Percentiles rank a stretch among this genome's conserved stretches.
Evolutionary conservation across 495 filamentous ascomycete genomes (phyloP).

Genomic region (Xylaria curta): DNA sequence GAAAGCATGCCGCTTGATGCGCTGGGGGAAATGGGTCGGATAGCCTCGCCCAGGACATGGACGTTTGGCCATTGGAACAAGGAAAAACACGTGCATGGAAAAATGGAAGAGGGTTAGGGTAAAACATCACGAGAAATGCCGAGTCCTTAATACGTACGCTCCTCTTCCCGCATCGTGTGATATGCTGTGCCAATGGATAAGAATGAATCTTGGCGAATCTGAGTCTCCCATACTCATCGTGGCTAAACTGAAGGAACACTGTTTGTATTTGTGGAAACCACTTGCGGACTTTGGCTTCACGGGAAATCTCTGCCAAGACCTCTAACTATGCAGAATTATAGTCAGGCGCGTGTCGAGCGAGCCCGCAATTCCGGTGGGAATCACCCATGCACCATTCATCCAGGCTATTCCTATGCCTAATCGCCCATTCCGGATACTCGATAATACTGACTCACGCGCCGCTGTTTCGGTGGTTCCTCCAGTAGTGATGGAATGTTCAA

Average conservation of each 20-base stretch:
- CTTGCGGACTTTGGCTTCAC: background rate
- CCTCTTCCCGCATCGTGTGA: conserved; percentile 5
- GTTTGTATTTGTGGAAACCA: background rate
- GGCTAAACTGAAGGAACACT: background rate
- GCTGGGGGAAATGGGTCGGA: conserved; percentile 6
- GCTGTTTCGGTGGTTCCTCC: too few relatives aligned
- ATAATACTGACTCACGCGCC: background rate
- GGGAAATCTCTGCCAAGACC: background rate
- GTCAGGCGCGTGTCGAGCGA: background rate
- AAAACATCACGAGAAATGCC: conserved; percentile 24
- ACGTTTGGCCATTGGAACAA: conserved; percentile 8
- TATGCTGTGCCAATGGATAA: background rate
- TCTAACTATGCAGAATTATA: background rate
- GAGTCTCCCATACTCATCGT: background rate
- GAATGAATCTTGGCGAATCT: background rate
- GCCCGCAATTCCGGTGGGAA: background rate
- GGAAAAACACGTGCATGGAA: conserved; percentile 15
- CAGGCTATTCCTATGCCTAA: background rate
- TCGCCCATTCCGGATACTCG: background rate
- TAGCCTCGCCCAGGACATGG: conserved; percentile 1
- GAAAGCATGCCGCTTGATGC: conserved; percentile 12
- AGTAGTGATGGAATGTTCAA: background rate
- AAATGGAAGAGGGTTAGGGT: conserved; percentile 19
- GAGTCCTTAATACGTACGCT: conserved; percentile 21
- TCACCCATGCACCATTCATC: background rate